Evolutionary conservation across 352 stramenopile genomes (phyloP).

Genomic region (Pilasporangium apinafurcum): DNA sequence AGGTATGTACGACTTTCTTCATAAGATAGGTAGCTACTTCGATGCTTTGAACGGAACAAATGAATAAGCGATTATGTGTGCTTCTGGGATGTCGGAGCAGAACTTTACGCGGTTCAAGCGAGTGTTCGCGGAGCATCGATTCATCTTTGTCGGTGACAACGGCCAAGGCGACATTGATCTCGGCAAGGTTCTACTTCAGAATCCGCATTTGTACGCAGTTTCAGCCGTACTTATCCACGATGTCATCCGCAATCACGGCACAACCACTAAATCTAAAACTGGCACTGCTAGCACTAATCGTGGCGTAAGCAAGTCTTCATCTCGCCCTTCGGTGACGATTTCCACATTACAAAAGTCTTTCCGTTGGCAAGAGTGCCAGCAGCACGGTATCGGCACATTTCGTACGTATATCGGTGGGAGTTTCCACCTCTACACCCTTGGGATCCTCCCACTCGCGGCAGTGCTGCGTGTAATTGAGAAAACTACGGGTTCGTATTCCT

Average conservation of each 20-base stretch:
- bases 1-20: constrained; percentile 16
- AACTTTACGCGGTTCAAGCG: constrained; percentile 73
- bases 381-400: constrained; percentile 63
- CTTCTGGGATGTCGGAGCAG: constrained; percentile 9
- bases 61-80: too few relatives aligned
- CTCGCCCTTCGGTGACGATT: constrained; percentile 2
- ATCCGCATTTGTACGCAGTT: constrained; percentile 45
- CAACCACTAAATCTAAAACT: too few relatives aligned
- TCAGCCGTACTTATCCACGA: constrained; percentile 74
- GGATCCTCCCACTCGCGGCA: constrained; percentile 39
- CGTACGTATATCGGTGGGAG: constrained; percentile 77
- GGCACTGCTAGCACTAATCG: not conserved
- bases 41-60: not conserved
- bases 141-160: constrained; percentile 81
- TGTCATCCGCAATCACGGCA: constrained; percentile 73
- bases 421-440: constrained; percentile 38
- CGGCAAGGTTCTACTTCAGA: constrained; percentile 55
- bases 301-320: not conserved
- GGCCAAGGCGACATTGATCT: constrained; percentile 78
- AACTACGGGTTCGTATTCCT: constrained; percentile 39
- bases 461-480: constrained; percentile 61
- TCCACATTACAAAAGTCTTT: constrained; percentile 33
- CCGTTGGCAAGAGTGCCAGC: constrained; percentile 54
- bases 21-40: not conserved
- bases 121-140: constrained; percentile 65